Conservation (phyloP, 495 filamentous ascomycete genomes). For the Penicillium roqueforti region DNA sequence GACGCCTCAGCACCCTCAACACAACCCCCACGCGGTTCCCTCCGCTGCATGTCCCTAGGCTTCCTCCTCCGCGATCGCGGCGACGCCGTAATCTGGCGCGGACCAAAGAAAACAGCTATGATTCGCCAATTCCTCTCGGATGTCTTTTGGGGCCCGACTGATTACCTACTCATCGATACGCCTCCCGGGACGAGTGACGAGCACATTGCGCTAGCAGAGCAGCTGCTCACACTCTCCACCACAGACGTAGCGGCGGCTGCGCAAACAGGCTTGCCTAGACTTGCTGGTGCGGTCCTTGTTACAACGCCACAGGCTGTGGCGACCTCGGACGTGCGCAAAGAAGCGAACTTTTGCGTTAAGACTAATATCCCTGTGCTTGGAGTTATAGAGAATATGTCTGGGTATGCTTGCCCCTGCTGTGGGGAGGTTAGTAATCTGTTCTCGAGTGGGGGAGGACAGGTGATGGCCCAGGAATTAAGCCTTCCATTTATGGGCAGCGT, state of each 20-base stretch:
- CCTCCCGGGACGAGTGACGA: constrained; percentile 96
- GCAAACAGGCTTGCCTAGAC: constrained; percentile 35
- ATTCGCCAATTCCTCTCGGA: constrained; percentile 91
- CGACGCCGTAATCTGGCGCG: constrained; percentile 94
- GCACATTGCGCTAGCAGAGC: constrained; percentile 91
- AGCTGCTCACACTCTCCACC: constrained; percentile 56
- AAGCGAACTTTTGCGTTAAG: constrained; percentile 92
- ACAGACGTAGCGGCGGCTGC: constrained; percentile 25
- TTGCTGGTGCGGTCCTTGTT: constrained; percentile 83
- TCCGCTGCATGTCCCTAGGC: constrained; percentile 88
- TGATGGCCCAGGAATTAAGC: constrained; percentile 82
- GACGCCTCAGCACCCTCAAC: constrained; percentile 8
- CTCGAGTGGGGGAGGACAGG: constrained; percentile 78
- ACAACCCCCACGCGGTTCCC: constrained; percentile 47
- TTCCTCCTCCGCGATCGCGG: constrained; percentile 79
- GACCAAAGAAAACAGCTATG: constrained; percentile 99
- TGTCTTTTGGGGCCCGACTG: constrained; percentile 82
- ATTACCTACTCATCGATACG: constrained; percentile 92
- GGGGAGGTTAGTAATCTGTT: constrained; percentile 92
- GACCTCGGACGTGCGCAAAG: constrained; percentile 90
- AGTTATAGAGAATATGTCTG: constrained; percentile 96
- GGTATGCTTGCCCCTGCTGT: constrained; percentile 94
- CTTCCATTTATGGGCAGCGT: constrained; percentile 83
- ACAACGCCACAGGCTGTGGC: constrained; percentile 95
- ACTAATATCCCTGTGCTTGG: constrained; percentile 77